phyloP scores from a whole-genome alignment of 306 rosid genomes.

The Canavalia gladiata region DNA sequence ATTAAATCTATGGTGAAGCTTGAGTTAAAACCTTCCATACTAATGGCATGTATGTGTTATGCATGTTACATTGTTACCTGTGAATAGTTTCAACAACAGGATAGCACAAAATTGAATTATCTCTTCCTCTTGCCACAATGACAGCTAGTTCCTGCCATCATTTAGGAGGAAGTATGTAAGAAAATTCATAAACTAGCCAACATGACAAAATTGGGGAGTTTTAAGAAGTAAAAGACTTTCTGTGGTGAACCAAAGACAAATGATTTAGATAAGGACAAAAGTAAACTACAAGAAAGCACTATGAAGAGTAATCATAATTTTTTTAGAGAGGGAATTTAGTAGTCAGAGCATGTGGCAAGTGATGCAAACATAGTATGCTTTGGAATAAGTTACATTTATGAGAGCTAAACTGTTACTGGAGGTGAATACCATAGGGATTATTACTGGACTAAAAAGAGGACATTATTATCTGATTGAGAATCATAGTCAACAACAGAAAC shows the following conservation, averaged over 20 bases:
- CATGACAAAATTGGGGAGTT: neutral
- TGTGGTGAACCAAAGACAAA: neutral
- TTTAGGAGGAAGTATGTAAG: slow-evolving; percentile 11
- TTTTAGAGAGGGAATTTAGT: neutral
- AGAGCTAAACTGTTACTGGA: neutral
- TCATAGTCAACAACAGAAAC: slow-evolving; percentile 27
- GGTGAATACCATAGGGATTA: neutral
- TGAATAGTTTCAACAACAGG: slow-evolving; percentile 97
- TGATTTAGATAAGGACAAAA: neutral
- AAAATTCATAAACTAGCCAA: slow-evolving; percentile 31
- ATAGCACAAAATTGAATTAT: slow-evolving; percentile 75
- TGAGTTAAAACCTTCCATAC: slow-evolving; percentile 16
- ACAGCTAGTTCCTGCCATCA: slow-evolving; percentile 83
- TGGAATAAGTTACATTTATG: slow-evolving; percentile 23
- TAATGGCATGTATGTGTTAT: slow-evolving; percentile 26
- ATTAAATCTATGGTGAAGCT: slow-evolving; percentile 14
- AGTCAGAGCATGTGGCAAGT: slow-evolving; percentile 15
- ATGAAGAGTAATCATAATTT: slow-evolving; percentile 34
- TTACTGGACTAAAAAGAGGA: neutral
- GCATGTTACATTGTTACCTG: slow-evolving; percentile 85
- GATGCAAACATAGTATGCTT: slow-evolving; percentile 4
- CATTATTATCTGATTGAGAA: slow-evolving; percentile 1
- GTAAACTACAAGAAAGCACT: slow-evolving; percentile 25
- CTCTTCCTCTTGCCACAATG: slow-evolving; percentile 90
- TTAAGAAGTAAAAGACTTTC: neutral